phyloP scores from a whole-genome alignment of 305 asterid genomes.

The Plantago lanceolata region DNA sequence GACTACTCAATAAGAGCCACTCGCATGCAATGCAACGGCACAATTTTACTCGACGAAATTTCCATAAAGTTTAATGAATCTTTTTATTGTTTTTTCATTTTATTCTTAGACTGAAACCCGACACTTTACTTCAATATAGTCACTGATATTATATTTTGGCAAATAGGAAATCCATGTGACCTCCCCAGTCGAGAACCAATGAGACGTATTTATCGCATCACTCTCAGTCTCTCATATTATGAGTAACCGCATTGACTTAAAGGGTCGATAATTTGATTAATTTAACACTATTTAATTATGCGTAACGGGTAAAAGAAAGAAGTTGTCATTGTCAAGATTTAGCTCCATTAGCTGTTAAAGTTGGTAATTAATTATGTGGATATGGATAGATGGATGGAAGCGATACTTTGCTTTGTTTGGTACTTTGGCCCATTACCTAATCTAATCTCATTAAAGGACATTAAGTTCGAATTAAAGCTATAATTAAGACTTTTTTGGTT shows the following conservation, averaged over 20 bases:
- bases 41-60: neutral
- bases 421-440: constrained; percentile 22
- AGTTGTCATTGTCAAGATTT: constrained; percentile 32
- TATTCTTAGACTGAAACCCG: too few species aligned
- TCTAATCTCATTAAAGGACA: constrained; percentile 9
- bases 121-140: too few species aligned
- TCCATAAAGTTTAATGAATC: constrained; percentile 9
- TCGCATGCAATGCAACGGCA: constrained; percentile 8
- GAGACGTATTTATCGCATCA: too few species aligned
- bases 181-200: too few species aligned
- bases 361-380: neutral
- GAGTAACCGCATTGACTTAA: neutral
- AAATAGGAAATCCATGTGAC: too few species aligned
- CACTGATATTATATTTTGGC: too few species aligned
- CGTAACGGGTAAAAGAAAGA: constrained; percentile 23
- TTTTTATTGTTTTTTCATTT: too few species aligned
- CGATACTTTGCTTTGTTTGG: constrained; percentile 22
- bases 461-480: constrained; percentile 23
- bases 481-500: constrained; percentile 23
- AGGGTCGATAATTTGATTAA: too few species aligned
- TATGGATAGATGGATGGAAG: constrained; percentile 14
- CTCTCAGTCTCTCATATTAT: too few species aligned
- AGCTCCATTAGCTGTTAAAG: constrained; percentile 27
- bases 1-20: neutral
- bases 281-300: neutral